A percentile compares a stretch with the other conserved stretches of the same genome.
Evolutionary conservation across 1,139 yeast species (phyloP).

Genomic region (Taiozyma sp.): DNA sequence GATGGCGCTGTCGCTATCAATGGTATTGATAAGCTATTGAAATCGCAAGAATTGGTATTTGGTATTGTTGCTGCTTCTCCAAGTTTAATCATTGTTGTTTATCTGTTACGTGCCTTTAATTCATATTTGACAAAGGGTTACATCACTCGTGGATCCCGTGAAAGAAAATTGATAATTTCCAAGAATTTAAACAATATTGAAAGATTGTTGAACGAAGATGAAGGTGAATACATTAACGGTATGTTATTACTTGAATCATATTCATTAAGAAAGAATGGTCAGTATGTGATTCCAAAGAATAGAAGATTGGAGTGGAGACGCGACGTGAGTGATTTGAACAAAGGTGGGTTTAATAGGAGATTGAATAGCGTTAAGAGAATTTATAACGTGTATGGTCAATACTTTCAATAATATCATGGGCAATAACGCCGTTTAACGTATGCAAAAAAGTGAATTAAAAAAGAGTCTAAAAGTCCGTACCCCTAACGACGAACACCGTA

Average conservation of each 20-base stretch:
- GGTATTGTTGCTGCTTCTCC: constrained; percentile 91
- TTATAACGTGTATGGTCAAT: constrained; percentile 19
- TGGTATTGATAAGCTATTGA: constrained; percentile 85
- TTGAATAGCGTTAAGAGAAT: constrained; percentile 45
- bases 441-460: too few relatives aligned
- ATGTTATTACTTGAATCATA: constrained; percentile 53
- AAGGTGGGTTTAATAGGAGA: constrained; percentile 32
- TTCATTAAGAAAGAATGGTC: constrained; percentile 46
- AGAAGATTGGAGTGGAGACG: constrained; percentile 47
- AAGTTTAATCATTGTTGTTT: constrained; percentile 55
- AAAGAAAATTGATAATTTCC: constrained; percentile 34
- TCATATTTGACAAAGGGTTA: constrained; percentile 33
- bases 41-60: constrained; percentile 89
- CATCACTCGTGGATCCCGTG: constrained; percentile 24
- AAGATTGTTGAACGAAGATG: constrained; percentile 35
- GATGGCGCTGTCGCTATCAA: constrained; percentile 88
- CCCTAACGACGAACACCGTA: constrained; percentile 53
- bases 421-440: too few relatives aligned
- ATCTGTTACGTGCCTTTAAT: constrained; percentile 28
- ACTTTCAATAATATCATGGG: neutral
- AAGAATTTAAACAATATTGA: constrained; percentile 56
- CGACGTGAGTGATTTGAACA: constrained; percentile 51
- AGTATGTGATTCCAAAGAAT: constrained; percentile 40
- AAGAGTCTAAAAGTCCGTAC: constrained; percentile 24
- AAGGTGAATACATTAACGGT: constrained; percentile 34